Evolutionary conservation across 1,284 basidiomycete species (phyloP).

Genomic region (Cryptococcus hybrid): DNA sequence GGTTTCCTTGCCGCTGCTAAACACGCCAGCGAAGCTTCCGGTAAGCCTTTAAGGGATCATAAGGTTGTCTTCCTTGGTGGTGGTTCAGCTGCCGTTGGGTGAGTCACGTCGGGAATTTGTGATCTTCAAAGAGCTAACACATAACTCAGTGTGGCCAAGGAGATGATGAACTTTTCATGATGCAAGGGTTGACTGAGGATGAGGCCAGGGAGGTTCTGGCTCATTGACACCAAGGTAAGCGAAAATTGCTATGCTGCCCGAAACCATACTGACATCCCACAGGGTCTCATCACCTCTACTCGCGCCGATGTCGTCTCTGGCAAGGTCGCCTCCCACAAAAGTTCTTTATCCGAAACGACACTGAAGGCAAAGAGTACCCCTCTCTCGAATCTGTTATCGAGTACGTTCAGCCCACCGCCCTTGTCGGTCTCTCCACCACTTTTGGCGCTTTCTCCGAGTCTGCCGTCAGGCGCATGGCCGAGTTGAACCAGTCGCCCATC

Average conservation of each 20-base stretch:
- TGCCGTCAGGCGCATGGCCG: slow-evolving; percentile 79
- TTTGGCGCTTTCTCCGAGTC: slow-evolving; percentile 74
- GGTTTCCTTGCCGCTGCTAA: slow-evolving; percentile 88
- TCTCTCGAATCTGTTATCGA: slow-evolving; percentile 77
- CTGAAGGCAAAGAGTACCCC: slow-evolving; percentile 69
- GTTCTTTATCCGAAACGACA: slow-evolving; percentile 76
- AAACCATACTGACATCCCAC: slow-evolving; percentile 1
- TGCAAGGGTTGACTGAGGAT: slow-evolving; percentile 67
- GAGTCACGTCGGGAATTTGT: slow-evolving; percentile 3
- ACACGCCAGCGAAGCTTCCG: slow-evolving; percentile 68
- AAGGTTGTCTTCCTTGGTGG: slow-evolving; percentile 77
- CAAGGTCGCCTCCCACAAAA: slow-evolving; percentile 76
- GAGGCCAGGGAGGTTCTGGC: slow-evolving; percentile 79
- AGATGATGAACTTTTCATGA: slow-evolving; percentile 85
- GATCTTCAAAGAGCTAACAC: not conserved
- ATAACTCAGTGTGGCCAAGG: slow-evolving; percentile 67
- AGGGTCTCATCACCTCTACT: slow-evolving; percentile 73
- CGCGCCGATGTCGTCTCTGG: slow-evolving; percentile 58
- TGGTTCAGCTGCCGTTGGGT: slow-evolving; percentile 46
- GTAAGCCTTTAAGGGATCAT: slow-evolving; percentile 67
- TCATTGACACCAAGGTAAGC: slow-evolving; percentile 68
- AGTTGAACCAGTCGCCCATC: slow-evolving; percentile 73
- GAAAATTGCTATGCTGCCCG: not conserved
- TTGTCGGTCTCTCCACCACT: slow-evolving; percentile 87
- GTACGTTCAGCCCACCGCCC: slow-evolving; percentile 84